phyloP scores from a whole-genome alignment of 2,329 filamentous ascomycete species.

The Chalaropsis ovoidea region DNA sequence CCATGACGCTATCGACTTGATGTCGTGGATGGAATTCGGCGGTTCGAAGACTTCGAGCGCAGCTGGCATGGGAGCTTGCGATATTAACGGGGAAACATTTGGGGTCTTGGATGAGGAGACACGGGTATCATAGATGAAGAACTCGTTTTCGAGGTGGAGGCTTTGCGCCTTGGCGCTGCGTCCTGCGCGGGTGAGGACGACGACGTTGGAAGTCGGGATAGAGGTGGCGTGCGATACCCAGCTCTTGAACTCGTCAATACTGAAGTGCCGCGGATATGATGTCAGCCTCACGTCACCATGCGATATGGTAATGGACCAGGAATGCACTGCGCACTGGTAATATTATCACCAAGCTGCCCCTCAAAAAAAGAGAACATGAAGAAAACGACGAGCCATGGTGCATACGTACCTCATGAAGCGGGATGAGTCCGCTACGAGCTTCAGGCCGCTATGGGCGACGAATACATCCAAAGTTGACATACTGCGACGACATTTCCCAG shows the following conservation, averaged over 20 bases:
- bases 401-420: constrained; percentile 59
- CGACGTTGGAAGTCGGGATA: constrained; percentile 68
- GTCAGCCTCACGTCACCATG: constrained; percentile 18
- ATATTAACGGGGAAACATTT: constrained; percentile 37
- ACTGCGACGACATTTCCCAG: constrained; percentile 23
- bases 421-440: constrained; percentile 65
- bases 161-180: constrained; percentile 74
- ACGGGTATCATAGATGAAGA: constrained; percentile 84
- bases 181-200: constrained; percentile 74
- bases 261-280: constrained; percentile 31
- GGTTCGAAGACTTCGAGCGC: constrained; percentile 36
- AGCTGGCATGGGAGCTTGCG: constrained; percentile 42
- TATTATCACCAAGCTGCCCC: neutral
- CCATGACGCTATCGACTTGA: constrained; percentile 78
- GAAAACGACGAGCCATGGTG: neutral
- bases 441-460: constrained; percentile 86
- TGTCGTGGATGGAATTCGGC: constrained; percentile 73
- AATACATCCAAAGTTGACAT: constrained; percentile 55
- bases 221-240: constrained; percentile 67
- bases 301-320: constrained; percentile 10
- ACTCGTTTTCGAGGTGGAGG: constrained; percentile 74
- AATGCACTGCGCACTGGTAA: constrained; percentile 13
- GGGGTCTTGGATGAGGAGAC: constrained; percentile 51
- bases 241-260: constrained; percentile 72
- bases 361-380: constrained; percentile 2